Conservation (phyloP, 2,329 filamentous ascomycete species). For the Lasiodiplodia sp. region DNA sequence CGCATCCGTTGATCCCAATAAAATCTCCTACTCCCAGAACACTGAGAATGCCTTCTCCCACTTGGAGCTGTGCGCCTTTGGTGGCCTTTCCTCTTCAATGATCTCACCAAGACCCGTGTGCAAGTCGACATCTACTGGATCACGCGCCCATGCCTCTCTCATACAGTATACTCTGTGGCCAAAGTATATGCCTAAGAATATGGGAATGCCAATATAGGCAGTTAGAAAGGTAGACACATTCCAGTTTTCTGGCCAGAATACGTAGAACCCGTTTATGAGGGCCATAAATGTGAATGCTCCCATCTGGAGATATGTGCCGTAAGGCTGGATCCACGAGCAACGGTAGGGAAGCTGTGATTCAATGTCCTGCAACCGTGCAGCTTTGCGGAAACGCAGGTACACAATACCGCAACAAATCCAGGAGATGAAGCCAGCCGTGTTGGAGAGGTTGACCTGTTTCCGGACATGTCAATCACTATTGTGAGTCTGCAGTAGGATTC, state of each 20-base stretch:
- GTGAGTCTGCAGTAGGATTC: not conserved
- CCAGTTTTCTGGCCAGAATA: constrained; percentile 74
- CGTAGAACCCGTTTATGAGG: constrained; percentile 77
- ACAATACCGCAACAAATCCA: constrained; percentile 64
- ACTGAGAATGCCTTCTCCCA: constrained; percentile 39
- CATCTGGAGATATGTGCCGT: constrained; percentile 68
- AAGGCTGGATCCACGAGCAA: constrained; percentile 64
- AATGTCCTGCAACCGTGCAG: constrained; percentile 62
- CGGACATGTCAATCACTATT: not conserved
- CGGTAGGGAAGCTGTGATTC: constrained; percentile 58
- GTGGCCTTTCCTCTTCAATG: constrained; percentile 44
- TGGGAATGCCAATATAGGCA: constrained; percentile 69
- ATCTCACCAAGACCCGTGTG: constrained; percentile 49
- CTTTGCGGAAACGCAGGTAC: constrained; percentile 67
- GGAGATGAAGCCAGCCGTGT: constrained; percentile 60
- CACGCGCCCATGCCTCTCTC: constrained; percentile 60
- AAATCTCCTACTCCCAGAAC: constrained; percentile 36
- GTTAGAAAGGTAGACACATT: constrained; percentile 69
- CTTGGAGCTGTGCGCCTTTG: constrained; percentile 34
- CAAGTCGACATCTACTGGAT: constrained; percentile 61
- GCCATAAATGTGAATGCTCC: constrained; percentile 66
- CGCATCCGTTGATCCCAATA: too few relatives aligned
- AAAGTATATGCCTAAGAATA: constrained; percentile 63
- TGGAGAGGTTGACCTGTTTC: constrained; percentile 67
- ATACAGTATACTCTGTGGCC: constrained; percentile 58